These are phyloP conservation scores for Yamadazyma sp. DNA, from an alignment of 1,139 yeast genomes.

Conservation along the genomic window DNA sequence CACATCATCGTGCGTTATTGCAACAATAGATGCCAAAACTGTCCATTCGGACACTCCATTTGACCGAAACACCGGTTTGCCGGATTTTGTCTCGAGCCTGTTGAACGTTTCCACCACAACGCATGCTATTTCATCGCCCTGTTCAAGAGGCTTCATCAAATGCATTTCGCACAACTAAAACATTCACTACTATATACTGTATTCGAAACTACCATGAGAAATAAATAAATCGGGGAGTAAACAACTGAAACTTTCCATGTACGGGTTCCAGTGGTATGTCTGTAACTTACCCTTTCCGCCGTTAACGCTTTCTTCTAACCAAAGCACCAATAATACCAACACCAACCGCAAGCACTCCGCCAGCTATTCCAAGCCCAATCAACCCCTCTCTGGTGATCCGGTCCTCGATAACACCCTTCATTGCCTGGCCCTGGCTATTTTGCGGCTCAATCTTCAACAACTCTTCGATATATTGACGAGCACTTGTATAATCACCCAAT, in stretches of 20 bases:
- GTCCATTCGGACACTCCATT: conserved; percentile 66
- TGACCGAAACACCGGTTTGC: conserved; percentile 14
- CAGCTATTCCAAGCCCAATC: conserved; percentile 82
- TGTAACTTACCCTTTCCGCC: too few species aligned
- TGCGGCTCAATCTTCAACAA: conserved; percentile 78
- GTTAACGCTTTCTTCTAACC: conserved; percentile 34
- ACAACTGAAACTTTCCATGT: too few species aligned
- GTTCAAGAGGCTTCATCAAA: background rate
- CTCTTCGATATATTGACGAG: conserved; percentile 81
- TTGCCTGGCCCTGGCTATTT: conserved; percentile 70
- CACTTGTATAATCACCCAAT: conserved; percentile 81
- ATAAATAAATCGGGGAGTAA: background rate
- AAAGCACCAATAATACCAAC: conserved; percentile 66
- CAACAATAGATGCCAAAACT: conserved; percentile 73
- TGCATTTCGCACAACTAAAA: background rate
- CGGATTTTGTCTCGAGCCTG: conserved; percentile 9
- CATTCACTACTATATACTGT: background rate
- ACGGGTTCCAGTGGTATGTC: too few species aligned
- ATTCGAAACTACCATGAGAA: background rate
- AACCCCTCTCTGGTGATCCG: conserved; percentile 84
- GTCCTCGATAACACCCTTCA: conserved; percentile 78
- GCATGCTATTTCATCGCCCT: conserved; percentile 12
- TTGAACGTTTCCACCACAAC: conserved; percentile 10
- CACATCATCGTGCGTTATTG: conserved; percentile 23
- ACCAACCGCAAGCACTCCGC: conserved; percentile 82